Evolutionary conservation across 2,329 filamentous ascomycete genomes (phyloP), one percentile per base, ranked within the genome.

Genomic region (Phialemonium atrogriseum): DNA sequence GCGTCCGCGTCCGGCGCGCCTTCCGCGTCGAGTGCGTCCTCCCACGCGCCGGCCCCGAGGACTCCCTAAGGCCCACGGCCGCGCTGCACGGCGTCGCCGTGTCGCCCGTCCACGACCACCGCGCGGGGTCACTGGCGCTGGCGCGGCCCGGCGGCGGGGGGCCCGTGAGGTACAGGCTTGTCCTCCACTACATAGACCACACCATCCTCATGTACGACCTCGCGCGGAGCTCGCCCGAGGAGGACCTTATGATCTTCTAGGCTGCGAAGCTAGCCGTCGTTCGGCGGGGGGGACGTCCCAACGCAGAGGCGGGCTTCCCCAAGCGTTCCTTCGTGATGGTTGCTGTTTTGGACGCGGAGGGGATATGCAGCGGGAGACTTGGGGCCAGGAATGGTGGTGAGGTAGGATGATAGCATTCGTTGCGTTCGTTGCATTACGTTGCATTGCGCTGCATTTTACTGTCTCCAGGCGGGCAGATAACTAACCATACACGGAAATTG

Each of bases 141-240:
- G 33, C 32, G 10, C 30, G 32, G 14, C 20, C 20, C 25, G 31
- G 34, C 15, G 33, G 24, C 36, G 39, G 26, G 32, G 39, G 19
- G 32, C 46, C 20, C 38, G 35, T n/a, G 39, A 43, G 72, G 35
- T 87, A 79, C 66, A 62, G 80, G 36, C 43, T 89, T 35, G 70
- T 89, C 50, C 56, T 88, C 53, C 77, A 84, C 50, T 88, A 80
- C 50, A 68, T 69, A 36, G 76, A 86, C 52, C 76, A 84, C 45
- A 70, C 72, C 2, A 68, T 88, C 17, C 48, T 85, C 41, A 78
- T 70, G 36, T 88, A 86, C 56, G 77, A 84, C 51, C 54, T 86
- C 33, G 36, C 44, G 32, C 32, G 35, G 13, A 24, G 16, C 32
- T 33, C 30, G 7, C 33, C 34, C 11, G 32, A 35, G 13, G 33